Evolutionary conservation across 768 basidiomycete species (phyloP).

Genomic region (Tylopilus subfusipes): DNA sequence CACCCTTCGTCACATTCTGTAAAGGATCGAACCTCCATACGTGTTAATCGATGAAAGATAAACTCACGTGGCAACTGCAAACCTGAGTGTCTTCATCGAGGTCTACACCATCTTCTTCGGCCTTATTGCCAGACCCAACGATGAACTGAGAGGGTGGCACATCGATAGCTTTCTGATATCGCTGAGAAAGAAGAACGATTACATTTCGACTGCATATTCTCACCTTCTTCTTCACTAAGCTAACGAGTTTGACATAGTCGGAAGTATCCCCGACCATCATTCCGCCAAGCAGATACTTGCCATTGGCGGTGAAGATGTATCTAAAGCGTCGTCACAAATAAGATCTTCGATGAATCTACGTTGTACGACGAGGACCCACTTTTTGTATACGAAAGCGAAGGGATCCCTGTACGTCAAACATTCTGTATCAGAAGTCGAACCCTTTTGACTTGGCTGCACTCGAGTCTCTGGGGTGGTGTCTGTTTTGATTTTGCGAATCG

Average conservation of each 20-base stretch:
- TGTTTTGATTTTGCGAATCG: conserved; percentile 14
- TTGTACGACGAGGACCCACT: conserved; percentile 27
- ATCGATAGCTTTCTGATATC: conserved; percentile 56
- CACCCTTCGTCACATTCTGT: conserved; percentile 62
- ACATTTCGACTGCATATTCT: background rate
- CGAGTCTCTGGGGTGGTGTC: conserved; percentile 12
- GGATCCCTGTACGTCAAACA: conserved; percentile 69
- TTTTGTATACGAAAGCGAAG: conserved; percentile 69
- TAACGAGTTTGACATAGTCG: conserved; percentile 67
- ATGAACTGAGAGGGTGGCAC: conserved; percentile 66
- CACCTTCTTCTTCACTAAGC: conserved; percentile 65
- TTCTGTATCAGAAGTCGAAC: conserved; percentile 19
- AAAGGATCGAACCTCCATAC: background rate
- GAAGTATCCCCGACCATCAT: conserved; percentile 77
- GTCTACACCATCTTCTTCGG: conserved; percentile 58
- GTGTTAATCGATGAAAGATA: background rate
- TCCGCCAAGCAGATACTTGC: conserved; percentile 68
- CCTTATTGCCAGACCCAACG: conserved; percentile 47
- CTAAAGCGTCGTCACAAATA: conserved; percentile 14
- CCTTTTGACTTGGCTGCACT: background rate
- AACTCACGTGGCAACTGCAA: conserved; percentile 60
- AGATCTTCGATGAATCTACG: background rate
- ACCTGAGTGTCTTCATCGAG: conserved; percentile 70
- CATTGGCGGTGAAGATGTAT: conserved; percentile 69
- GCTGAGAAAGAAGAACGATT: background rate